Conservation (phyloP, 2,329 filamentous ascomycete species). For the Trichocomaceae sp. region DNA sequence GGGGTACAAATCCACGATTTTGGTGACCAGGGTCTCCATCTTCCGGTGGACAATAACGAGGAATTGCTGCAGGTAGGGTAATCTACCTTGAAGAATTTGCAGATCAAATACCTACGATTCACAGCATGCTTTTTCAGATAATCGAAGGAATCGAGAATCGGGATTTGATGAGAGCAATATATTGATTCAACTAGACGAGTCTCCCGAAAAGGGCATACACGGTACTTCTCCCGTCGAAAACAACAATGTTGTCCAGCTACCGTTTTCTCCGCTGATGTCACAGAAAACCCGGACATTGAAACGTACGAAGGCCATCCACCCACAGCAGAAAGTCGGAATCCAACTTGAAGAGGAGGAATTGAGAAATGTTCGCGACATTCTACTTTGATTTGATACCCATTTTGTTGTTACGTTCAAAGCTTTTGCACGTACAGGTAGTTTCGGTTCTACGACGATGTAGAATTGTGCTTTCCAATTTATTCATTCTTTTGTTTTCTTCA, state of each 20-base stretch:
- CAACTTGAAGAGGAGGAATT: constrained; percentile 25
- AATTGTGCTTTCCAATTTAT: neutral
- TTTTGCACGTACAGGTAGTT: neutral
- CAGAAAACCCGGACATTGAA: neutral
- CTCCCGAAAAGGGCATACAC: constrained; percentile 10
- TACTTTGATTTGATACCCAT: constrained; percentile 10
- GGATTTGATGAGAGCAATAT: constrained; percentile 15
- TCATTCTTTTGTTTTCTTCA: neutral
- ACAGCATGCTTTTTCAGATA: constrained; percentile 21
- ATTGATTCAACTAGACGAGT: constrained; percentile 18
- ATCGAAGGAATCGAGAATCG: constrained; percentile 21
- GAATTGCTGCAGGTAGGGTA: constrained; percentile 9
- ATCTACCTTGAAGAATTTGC: neutral
- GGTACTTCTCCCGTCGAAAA: neutral
- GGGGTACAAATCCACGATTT: constrained; percentile 16
- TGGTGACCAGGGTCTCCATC: neutral
- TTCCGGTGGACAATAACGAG: neutral
- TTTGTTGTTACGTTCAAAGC: neutral
- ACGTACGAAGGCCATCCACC: no score
- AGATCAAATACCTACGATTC: neutral
- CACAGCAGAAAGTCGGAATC: constrained; percentile 18
- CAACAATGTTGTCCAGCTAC: constrained; percentile 18
- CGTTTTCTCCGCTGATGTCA: constrained; percentile 22
- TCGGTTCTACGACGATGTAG: neutral
- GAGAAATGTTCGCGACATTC: constrained; percentile 23